Percentiles rank a stretch among this genome's conserved stretches.
These are phyloP conservation scores for Ailanthus altissimus DNA, from an alignment of 345 rosid species.

Conservation along the genomic window DNA sequence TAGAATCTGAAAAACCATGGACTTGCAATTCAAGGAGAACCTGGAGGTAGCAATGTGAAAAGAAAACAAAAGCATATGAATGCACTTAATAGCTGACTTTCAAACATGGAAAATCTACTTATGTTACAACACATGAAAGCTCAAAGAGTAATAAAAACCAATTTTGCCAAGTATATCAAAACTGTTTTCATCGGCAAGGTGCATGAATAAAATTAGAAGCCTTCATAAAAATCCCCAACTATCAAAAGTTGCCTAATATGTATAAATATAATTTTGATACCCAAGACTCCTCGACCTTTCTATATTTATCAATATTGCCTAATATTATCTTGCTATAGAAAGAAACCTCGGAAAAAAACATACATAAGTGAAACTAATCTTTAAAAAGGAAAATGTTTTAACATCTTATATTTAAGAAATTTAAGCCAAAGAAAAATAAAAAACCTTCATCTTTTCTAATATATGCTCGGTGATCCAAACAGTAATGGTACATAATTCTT, in stretches of 20 bases:
- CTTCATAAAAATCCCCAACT: background rate
- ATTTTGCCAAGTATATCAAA: background rate
- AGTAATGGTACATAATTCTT: background rate
- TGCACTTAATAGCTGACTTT: background rate
- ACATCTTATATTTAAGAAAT: background rate
- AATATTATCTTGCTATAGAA: no score
- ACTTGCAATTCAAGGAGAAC: slow-evolving; percentile 57
- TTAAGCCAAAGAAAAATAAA: background rate
- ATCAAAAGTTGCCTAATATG: background rate
- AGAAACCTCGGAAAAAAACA: background rate
- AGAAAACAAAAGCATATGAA: background rate
- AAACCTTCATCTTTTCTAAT: background rate
- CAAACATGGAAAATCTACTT: background rate
- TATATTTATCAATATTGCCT: no score
- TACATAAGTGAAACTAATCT: background rate
- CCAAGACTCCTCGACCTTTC: background rate
- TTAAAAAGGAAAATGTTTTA: background rate
- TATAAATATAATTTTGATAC: background rate
- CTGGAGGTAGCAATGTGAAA: slow-evolving; percentile 29
- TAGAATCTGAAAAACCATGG: slow-evolving; percentile 54
- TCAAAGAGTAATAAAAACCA: background rate
- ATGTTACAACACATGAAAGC: background rate
- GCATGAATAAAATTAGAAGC: background rate
- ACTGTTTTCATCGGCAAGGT: background rate
- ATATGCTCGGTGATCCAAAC: background rate